Evolutionary conservation across 2,329 filamentous ascomycete genomes (phyloP).

Genomic region (Zasmidium citrigriseum): DNA sequence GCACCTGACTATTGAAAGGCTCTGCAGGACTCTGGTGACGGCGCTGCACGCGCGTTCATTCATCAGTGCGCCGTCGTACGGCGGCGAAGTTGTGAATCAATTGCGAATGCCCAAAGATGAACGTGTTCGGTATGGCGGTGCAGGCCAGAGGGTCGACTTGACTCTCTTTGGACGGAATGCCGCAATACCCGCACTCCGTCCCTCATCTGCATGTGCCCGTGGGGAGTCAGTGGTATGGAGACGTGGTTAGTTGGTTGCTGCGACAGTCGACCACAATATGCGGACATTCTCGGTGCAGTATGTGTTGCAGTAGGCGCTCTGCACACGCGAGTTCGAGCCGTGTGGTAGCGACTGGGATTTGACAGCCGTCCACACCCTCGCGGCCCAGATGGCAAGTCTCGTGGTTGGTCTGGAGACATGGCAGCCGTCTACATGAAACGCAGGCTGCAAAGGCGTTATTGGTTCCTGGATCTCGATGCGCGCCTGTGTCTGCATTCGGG

Average conservation of each 20-base stretch:
- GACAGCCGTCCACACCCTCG: neutral
- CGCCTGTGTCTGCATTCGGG: neutral
- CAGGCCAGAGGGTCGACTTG: neutral
- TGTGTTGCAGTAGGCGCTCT: neutral
- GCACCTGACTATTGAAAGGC: conserved; percentile 5
- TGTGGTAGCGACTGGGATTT: neutral
- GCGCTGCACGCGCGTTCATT: neutral
- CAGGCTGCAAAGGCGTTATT: neutral
- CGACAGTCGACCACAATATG: neutral
- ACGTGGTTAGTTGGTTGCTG: neutral
- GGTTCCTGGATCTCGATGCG: neutral
- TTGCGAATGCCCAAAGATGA: neutral
- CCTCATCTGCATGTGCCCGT: neutral
- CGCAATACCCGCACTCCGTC: neutral
- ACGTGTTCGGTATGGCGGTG: neutral
- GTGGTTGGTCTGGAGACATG: neutral
- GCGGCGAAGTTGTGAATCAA: neutral
- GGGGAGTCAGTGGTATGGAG: neutral
- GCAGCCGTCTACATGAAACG: neutral
- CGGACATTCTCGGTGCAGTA: neutral
- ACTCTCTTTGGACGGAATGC: neutral
- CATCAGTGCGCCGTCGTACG: neutral
- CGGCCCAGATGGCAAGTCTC: neutral
- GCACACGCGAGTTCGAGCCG: neutral
- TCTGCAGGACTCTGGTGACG: conserved; percentile 1